phyloP scores from a whole-genome alignment of 2,329 filamentous ascomycete genomes.

The Exophiala sideris region DNA sequence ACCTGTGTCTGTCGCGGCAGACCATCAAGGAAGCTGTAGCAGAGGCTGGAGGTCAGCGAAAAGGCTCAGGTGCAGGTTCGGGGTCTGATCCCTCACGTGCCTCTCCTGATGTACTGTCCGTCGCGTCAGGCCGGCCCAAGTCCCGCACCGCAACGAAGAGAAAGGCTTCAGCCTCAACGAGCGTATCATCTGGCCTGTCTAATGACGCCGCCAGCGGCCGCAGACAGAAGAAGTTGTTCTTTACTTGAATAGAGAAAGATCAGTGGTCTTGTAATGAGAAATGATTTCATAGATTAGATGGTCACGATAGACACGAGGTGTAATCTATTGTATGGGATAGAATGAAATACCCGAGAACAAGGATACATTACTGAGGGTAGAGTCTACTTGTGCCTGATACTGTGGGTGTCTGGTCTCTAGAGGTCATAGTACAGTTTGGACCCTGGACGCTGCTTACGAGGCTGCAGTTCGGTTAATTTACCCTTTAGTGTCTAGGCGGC shows the following conservation, averaged over 20 bases:
- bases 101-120: constrained; percentile 5
- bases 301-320: too few species aligned
- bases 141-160: constrained; percentile 10
- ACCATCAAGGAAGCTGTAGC: constrained; percentile 79
- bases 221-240: constrained; percentile 26
- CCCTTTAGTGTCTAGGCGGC: too few species aligned
- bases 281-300: too few species aligned
- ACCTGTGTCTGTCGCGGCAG: constrained; percentile 80
- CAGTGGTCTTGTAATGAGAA: too few species aligned
- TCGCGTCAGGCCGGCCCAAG: background rate
- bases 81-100: background rate
- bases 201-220: constrained; percentile 2
- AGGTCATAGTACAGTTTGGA: too few species aligned
- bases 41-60: constrained; percentile 5
- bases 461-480: too few species aligned
- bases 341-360: background rate
- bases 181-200: background rate
- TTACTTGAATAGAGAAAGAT: constrained; percentile 11
- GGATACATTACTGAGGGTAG: too few species aligned
- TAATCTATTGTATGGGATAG: too few species aligned
- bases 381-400: too few species aligned
- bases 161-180: constrained; percentile 11
- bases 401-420: too few species aligned
- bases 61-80: too few species aligned
- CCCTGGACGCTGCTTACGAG: too few species aligned